Conservation (phyloP, 192 early-diverging fungal species). For the Coemansia sp. region DNA sequence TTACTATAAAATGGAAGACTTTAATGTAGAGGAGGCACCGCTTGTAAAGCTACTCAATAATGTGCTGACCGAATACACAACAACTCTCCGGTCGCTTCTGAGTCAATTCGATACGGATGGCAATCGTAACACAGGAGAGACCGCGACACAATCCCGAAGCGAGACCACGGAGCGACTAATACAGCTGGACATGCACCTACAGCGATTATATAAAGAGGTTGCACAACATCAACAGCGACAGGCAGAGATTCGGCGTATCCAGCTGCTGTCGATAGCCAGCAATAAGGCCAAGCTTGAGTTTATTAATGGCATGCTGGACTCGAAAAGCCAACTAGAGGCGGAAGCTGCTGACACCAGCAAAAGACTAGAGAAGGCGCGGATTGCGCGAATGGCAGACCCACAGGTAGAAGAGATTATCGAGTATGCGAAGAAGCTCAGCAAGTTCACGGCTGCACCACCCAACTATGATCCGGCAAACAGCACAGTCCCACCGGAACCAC, state of each 20-base stretch:
- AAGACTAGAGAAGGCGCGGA: slow-evolving; percentile 12
- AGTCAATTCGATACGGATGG: slow-evolving; percentile 37
- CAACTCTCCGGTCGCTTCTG: slow-evolving; percentile 33
- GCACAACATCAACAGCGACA: slow-evolving; percentile 44
- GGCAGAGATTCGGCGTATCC: slow-evolving; percentile 37
- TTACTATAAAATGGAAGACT: slow-evolving; percentile 15
- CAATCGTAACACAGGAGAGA: slow-evolving; percentile 24
- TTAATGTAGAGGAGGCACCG: slow-evolving; percentile 33
- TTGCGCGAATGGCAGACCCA: slow-evolving; percentile 16
- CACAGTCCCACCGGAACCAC: slow-evolving; percentile 41
- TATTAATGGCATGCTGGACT: slow-evolving; percentile 36
- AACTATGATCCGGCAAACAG: slow-evolving; percentile 46
- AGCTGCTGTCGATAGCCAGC: slow-evolving; percentile 31
- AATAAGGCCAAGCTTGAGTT: slow-evolving; percentile 39
- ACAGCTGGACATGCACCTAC: slow-evolving; percentile 30
- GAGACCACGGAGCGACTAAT: slow-evolving; percentile 13
- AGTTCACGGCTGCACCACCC: slow-evolving; percentile 52
- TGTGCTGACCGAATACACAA: slow-evolving; percentile 35
- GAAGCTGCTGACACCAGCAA: slow-evolving; percentile 22
- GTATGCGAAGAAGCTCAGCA: slow-evolving; percentile 54
- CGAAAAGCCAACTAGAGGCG: slow-evolving; percentile 33
- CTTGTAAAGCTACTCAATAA: slow-evolving; percentile 38
- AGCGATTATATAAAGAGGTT: slow-evolving; percentile 32
- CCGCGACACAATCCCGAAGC: slow-evolving; percentile 8
- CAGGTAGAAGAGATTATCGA: slow-evolving; percentile 42